Percentiles rank a stretch among this genome's conserved stretches.
These are phyloP conservation scores for Epichloe sp. DNA, from an alignment of 2,329 filamentous ascomycete genomes.

Conservation along the genomic window DNA sequence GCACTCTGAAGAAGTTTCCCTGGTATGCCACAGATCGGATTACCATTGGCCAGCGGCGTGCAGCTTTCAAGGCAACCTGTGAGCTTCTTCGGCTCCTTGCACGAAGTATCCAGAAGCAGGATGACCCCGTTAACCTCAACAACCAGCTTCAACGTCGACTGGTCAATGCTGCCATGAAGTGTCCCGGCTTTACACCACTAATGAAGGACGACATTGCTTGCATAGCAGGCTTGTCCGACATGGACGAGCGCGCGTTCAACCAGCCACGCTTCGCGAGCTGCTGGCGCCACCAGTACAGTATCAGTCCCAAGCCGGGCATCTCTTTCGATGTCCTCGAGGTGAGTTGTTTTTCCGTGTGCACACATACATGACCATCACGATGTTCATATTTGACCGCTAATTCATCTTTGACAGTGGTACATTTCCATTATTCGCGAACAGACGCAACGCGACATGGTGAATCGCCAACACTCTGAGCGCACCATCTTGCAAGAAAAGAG, in stretches of 20 bases:
- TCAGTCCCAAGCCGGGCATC: constrained; percentile 34
- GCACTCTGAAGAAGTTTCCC: constrained; percentile 48
- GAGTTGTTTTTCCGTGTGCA: constrained; percentile 13
- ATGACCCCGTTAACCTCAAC: constrained; percentile 34
- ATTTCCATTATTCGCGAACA: constrained; percentile 41
- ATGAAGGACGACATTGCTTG: constrained; percentile 47
- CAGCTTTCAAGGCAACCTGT: constrained; percentile 36
- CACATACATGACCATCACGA: not conserved
- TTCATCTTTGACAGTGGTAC: constrained; percentile 34
- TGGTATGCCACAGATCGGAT: constrained; percentile 46
- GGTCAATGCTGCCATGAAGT: constrained; percentile 37
- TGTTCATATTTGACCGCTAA: constrained; percentile 6
- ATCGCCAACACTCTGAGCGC: constrained; percentile 28
- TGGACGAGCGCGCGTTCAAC: constrained; percentile 25
- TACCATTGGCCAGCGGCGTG: constrained; percentile 42
- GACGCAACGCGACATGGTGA: constrained; percentile 27
- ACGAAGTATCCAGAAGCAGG: constrained; percentile 25
- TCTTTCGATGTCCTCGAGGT: constrained; percentile 44
- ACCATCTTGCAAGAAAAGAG: constrained; percentile 21
- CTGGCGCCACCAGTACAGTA: constrained; percentile 40
- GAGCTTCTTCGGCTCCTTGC: constrained; percentile 35
- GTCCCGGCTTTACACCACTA: constrained; percentile 45
- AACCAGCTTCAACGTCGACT: constrained; percentile 40
- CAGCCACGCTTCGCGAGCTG: constrained; percentile 33
- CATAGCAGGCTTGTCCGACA: constrained; percentile 23